A percentile compares a stretch with the other conserved stretches of the same genome.
Conservation (phyloP, 768 basidiomycete genomes). For the Termitomyces sp. region DNA sequence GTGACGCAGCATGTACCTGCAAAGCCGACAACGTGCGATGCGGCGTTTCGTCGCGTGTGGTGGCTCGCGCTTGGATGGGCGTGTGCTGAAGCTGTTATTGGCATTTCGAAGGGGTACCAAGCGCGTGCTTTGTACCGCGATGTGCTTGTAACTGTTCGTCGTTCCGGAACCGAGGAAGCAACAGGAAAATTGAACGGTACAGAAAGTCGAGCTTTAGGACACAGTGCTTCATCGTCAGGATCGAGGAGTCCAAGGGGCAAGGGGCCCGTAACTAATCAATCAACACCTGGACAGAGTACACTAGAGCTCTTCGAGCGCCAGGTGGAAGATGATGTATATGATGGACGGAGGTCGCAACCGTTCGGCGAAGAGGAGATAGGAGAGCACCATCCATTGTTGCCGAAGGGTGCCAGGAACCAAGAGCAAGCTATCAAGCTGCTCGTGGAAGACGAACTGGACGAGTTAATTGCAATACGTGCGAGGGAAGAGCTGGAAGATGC, state of each 20-base stretch:
- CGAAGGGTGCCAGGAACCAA: slow-evolving; percentile 11
- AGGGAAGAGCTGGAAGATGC: slow-evolving; percentile 78
- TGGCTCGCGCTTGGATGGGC: slow-evolving; percentile 80
- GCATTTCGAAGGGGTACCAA: slow-evolving; percentile 70
- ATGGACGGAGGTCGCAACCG: background rate
- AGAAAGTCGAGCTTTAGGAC: background rate
- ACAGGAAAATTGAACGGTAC: background rate
- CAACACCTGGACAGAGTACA: slow-evolving; percentile 1
- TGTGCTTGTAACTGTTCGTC: slow-evolving; percentile 50
- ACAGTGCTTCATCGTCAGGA: background rate
- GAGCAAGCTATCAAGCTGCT: slow-evolving; percentile 31
- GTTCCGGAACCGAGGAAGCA: background rate
- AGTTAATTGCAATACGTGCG: slow-evolving; percentile 58
- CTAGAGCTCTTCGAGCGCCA: slow-evolving; percentile 18
- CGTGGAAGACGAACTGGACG: slow-evolving; percentile 66
- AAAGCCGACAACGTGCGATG: slow-evolving; percentile 52
- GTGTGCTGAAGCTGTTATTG: slow-evolving; percentile 61
- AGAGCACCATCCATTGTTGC: slow-evolving; percentile 37
- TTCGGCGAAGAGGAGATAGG: slow-evolving; percentile 17
- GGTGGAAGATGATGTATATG: slow-evolving; percentile 19
- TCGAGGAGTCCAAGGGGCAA: background rate
- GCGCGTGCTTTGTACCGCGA: slow-evolving; percentile 66
- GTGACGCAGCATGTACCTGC: slow-evolving; percentile 43
- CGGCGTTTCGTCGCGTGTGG: slow-evolving; percentile 69
- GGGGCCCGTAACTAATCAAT: background rate